Conservation (phyloP, 495 filamentous ascomycete genomes). For the Xylaria palmicola region DNA sequence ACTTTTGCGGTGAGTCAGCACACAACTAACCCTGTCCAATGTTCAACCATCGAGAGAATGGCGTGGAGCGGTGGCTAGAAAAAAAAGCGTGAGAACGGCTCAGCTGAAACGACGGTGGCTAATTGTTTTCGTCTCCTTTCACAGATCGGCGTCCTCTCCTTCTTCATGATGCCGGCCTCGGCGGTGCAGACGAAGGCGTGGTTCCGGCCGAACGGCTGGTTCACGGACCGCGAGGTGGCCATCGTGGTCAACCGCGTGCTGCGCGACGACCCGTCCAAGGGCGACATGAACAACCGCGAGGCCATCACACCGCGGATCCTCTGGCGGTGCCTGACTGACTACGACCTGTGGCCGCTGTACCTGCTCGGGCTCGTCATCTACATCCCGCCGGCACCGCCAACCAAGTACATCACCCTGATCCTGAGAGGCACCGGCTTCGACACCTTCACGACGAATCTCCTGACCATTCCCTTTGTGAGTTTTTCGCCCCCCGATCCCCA, state of each 20-base stretch:
- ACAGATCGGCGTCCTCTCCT: conserved; percentile 48
- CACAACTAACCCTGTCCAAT: too few species aligned
- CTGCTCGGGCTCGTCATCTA: conserved; percentile 59
- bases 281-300: conserved; percentile 60
- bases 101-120: neutral
- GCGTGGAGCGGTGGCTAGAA: too few species aligned
- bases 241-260: conserved; percentile 53
- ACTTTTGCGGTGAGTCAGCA: conserved; percentile 38
- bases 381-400: conserved; percentile 57
- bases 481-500: too few species aligned
- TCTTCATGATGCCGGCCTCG: conserved; percentile 56
- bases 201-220: conserved; percentile 52
- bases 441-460: conserved; percentile 67
- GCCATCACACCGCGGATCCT: conserved; percentile 58
- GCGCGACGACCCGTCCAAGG: conserved; percentile 57
- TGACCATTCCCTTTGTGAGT: conserved; percentile 58
- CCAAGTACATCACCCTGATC: conserved; percentile 63
- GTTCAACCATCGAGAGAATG: too few species aligned
- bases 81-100: too few species aligned
- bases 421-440: conserved; percentile 61
- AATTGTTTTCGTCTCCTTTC: too few species aligned
- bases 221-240: conserved; percentile 49
- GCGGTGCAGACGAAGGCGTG: conserved; percentile 53
- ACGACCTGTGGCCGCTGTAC: conserved; percentile 74
- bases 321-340: conserved; percentile 62